These are phyloP conservation scores for Colletotrichum endophyticum DNA, from an alignment of 2,329 filamentous ascomycete species.

Conservation along the genomic window DNA sequence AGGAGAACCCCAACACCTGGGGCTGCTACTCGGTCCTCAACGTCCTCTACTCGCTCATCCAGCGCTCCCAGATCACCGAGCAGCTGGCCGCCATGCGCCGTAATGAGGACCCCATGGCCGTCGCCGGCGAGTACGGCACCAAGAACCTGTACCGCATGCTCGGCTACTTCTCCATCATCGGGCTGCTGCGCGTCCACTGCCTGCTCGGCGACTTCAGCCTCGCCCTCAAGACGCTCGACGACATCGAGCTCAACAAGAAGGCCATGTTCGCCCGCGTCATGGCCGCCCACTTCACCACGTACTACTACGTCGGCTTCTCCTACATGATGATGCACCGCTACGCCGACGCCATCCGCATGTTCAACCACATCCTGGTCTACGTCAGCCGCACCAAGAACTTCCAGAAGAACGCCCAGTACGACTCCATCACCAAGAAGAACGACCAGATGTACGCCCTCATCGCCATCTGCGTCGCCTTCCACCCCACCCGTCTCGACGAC, in stretches of 20 bases:
- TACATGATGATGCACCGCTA: conserved; percentile 99
- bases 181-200: conserved; percentile 93
- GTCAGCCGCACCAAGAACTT: conserved; percentile 99
- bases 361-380: conserved; percentile 99
- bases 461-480: conserved; percentile 97
- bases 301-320: conserved; percentile 99
- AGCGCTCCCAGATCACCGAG: conserved; percentile 97
- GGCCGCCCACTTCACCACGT: conserved; percentile 99
- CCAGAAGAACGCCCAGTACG: conserved; percentile 98
- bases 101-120: conserved; percentile 84
- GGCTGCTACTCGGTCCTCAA: conserved; percentile 99
- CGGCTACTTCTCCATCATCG: conserved; percentile 99
- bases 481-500: conserved; percentile 95
- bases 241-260: conserved; percentile 99
- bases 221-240: conserved; percentile 97
- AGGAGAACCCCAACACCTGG: conserved; percentile 98
- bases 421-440: conserved; percentile 99
- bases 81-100: conserved; percentile 95
- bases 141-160: conserved; percentile 97
- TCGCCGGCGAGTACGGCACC: conserved; percentile 93
- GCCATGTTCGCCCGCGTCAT: conserved; percentile 99
- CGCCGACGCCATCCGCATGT: conserved; percentile 99
- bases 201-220: conserved; percentile 97
- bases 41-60: conserved; percentile 98
- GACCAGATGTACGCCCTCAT: conserved; percentile 99